Evolutionary conservation across 2,329 filamentous ascomycete species (phyloP).

Genomic region (Ophiobolus disseminans): DNA sequence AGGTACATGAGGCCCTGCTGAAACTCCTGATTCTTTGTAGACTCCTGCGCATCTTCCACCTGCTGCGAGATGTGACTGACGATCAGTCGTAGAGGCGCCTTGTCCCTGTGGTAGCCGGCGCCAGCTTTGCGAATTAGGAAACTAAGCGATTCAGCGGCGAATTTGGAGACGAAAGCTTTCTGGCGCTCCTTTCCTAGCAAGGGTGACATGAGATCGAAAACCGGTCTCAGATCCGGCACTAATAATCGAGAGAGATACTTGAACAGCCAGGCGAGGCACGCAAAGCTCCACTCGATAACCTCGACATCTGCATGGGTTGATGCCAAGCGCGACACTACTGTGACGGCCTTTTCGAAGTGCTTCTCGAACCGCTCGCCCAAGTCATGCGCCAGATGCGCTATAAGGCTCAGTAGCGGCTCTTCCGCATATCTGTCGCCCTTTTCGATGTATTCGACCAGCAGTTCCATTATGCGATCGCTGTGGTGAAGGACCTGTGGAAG

Average conservation of each 20-base stretch:
- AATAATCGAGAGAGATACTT: conserved; percentile 92
- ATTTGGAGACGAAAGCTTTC: conserved; percentile 86
- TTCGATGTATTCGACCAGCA: conserved; percentile 77
- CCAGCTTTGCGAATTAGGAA: conserved; percentile 92
- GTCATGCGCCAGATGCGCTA: conserved; percentile 95
- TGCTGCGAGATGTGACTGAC: conserved; percentile 75
- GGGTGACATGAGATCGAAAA: conserved; percentile 82
- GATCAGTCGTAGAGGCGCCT: conserved; percentile 71
- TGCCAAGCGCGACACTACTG: conserved; percentile 78
- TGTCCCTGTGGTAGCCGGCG: conserved; percentile 75
- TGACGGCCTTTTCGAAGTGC: conserved; percentile 79
- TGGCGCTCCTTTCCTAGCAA: conserved; percentile 83
- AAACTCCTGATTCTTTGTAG: conserved; percentile 71
- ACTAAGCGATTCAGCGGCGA: conserved; percentile 92
- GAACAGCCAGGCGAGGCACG: conserved; percentile 91
- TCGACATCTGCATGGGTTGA: conserved; percentile 78
- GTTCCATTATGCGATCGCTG: conserved; percentile 81
- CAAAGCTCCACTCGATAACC: conserved; percentile 98
- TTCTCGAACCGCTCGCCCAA: conserved; percentile 86
- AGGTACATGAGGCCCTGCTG: conserved; percentile 90
- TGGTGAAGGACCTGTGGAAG: conserved; percentile 92
- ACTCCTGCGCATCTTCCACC: conserved; percentile 62
- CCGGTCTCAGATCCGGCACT: conserved; percentile 82
- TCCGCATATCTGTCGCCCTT: conserved; percentile 79
- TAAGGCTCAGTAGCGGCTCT: conserved; percentile 85